Conservation (phyloP, 805 yeast species). For the Wickerhamomyces bovis region DNA sequence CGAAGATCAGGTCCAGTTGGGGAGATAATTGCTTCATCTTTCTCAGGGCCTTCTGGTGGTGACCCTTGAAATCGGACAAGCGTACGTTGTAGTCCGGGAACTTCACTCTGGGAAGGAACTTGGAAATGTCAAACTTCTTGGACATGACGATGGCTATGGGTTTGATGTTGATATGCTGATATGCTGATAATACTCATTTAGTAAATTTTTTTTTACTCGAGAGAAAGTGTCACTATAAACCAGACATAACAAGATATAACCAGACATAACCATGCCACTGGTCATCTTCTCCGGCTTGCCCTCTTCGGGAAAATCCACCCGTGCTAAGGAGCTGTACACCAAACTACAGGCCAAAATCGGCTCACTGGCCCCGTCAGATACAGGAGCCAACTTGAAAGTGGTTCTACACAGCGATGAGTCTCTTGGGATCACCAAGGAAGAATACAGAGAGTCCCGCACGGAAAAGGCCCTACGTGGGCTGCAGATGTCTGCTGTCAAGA, state of each 20-base stretch:
- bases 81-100: constrained; percentile 72
- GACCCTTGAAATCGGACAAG: constrained; percentile 82
- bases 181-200: no score
- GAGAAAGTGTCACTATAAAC: not conserved
- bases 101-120: constrained; percentile 58
- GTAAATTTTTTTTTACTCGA: no score
- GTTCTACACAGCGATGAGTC: constrained; percentile 72
- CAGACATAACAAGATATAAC: not conserved
- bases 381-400: constrained; percentile 53
- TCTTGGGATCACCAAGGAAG: constrained; percentile 61
- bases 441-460: constrained; percentile 62
- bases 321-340: constrained; percentile 52
- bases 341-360: constrained; percentile 43
- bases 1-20: constrained; percentile 75
- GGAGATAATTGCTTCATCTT: constrained; percentile 64
- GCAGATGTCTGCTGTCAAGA: constrained; percentile 83
- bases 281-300: constrained; percentile 83
- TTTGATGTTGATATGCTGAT: no score
- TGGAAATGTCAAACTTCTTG: constrained; percentile 8
- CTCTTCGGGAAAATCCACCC: constrained; percentile 72
- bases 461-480: constrained; percentile 81
- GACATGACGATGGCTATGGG: constrained; percentile 1
- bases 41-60: constrained; percentile 74
- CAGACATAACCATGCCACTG: constrained; percentile 59
- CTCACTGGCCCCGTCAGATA: constrained; percentile 33